These are phyloP conservation scores for Plantago elongata DNA, from an alignment of 257 asterid species.

Conservation along the genomic window DNA sequence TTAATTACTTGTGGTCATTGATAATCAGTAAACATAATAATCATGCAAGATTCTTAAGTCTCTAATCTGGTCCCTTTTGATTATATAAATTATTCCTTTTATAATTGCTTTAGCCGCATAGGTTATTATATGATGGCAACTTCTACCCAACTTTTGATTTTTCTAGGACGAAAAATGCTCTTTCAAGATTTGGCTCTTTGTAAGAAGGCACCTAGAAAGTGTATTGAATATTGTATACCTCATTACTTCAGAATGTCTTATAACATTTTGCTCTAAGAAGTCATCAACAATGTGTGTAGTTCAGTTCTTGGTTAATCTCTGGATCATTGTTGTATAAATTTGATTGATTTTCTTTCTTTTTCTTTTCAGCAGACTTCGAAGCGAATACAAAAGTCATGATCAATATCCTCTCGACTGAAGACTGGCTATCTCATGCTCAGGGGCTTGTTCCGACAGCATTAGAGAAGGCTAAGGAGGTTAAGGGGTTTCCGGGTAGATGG, in stretches of 20 bases:
- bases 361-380: conserved; percentile 30
- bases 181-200: conserved; percentile 29
- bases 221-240: conserved; percentile 11
- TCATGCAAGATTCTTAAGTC: conserved; percentile 16
- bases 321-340: conserved; percentile 12
- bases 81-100: conserved; percentile 16
- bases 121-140: conserved; percentile 23
- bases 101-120: conserved; percentile 5
- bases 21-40: conserved; percentile 35
- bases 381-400: conserved; percentile 31
- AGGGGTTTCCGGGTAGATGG: conserved; percentile 75
- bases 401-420: conserved; percentile 52
- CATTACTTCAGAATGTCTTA: neutral
- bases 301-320: neutral
- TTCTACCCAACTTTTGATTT: conserved; percentile 42
- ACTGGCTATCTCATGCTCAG: conserved; percentile 63
- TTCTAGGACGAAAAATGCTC: conserved; percentile 23
- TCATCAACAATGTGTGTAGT: neutral
- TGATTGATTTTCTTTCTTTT: conserved; percentile 26
- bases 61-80: conserved; percentile 4
- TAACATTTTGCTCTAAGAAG: conserved; percentile 3
- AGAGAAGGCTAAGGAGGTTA: conserved; percentile 65
- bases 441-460: conserved; percentile 70
- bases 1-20: neutral
- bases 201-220: conserved; percentile 33